phyloP scores from a whole-genome alignment of 192 early-diverging fungal genomes.

The Coemansia sp. region DNA sequence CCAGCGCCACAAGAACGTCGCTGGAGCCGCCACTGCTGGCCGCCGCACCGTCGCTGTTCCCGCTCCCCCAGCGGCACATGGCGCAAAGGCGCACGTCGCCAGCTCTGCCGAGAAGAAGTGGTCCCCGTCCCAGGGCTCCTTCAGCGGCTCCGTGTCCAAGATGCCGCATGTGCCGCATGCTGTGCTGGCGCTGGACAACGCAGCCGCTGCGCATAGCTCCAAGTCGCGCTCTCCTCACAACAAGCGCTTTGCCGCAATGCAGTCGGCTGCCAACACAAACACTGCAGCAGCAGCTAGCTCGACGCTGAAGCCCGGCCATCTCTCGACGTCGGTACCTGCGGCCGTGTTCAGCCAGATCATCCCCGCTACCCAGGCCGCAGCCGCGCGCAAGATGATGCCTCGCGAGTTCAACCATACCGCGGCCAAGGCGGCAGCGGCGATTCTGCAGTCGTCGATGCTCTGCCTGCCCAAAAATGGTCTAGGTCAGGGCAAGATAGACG shows the following conservation, averaged over 20 bases:
- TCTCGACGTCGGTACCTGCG: conserved; percentile 53
- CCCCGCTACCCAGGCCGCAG: conserved; percentile 50
- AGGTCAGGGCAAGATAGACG: conserved; percentile 48
- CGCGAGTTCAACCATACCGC: conserved; percentile 49
- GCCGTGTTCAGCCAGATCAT: conserved; percentile 55
- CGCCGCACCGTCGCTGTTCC: conserved; percentile 7
- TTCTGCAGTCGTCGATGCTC: conserved; percentile 52
- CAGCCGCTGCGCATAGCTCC: conserved; percentile 4
- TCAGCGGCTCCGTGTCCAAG: conserved; percentile 10
- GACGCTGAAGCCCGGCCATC: conserved; percentile 22
- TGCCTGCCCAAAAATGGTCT: conserved; percentile 50
- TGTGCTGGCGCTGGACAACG: conserved; percentile 23
- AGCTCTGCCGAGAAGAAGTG: conserved; percentile 38
- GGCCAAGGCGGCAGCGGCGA: conserved; percentile 47
- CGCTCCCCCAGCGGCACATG: not conserved
- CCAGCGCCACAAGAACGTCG: conserved; percentile 25
- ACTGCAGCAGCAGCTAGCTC: not conserved
- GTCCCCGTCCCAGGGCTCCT: conserved; percentile 14
- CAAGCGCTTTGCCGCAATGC: conserved; percentile 24
- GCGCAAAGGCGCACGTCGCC: conserved; percentile 18
- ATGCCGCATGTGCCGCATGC: conserved; percentile 17
- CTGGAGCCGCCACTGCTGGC: conserved; percentile 1
- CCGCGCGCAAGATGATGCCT: conserved; percentile 56
- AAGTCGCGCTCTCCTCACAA: conserved; percentile 25
- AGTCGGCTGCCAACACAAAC: not conserved